phyloP scores from a whole-genome alignment of 208 protist species.

The Lotmaria passim region DNA sequence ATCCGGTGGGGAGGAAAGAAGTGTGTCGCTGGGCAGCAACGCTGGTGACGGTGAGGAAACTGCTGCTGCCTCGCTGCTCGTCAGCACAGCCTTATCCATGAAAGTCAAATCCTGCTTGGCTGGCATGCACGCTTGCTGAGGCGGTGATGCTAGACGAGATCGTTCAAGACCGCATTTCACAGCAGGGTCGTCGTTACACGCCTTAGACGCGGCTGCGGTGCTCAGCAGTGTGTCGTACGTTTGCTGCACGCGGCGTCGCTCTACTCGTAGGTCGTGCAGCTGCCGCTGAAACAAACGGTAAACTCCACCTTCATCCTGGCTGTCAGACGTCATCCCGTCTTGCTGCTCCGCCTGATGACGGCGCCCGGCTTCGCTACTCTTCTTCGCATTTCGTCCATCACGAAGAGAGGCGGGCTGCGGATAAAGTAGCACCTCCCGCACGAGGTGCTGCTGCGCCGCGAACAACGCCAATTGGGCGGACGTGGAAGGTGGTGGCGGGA shows the following conservation, averaged over 20 bases:
- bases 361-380: background rate
- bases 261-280: background rate
- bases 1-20: conserved; percentile 2
- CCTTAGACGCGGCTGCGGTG: background rate
- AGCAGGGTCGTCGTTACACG: background rate
- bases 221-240: conserved; percentile 2
- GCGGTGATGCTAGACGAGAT: background rate
- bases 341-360: no score
- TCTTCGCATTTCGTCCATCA: background rate
- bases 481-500: conserved; percentile 48
- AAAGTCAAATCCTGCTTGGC: background rate
- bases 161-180: background rate
- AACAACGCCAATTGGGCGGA: conserved; percentile 43
- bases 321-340: background rate
- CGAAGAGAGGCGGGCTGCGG: background rate
- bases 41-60: background rate
- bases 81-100: background rate
- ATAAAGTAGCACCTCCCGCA: background rate
- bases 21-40: background rate
- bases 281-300: conserved; percentile 2
- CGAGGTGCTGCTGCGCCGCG: conserved; percentile 6
- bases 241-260: conserved; percentile 13
- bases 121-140: background rate
- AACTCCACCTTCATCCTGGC: background rate
- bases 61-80: background rate